Evolutionary conservation across 768 basidiomycete species (phyloP).

Genomic region (Boletus edulis): DNA sequence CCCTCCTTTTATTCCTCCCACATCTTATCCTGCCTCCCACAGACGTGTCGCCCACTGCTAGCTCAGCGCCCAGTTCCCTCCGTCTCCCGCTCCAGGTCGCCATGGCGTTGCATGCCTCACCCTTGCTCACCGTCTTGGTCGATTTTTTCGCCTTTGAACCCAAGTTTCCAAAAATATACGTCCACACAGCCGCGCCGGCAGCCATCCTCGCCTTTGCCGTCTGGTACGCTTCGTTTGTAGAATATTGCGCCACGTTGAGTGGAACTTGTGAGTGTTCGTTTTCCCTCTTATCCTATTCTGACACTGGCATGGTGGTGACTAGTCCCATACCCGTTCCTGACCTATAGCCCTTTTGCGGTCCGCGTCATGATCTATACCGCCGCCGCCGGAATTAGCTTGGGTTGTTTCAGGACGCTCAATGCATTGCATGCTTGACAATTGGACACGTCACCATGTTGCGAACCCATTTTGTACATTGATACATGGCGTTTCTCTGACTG

Average conservation of each 20-base stretch:
- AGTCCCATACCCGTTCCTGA: constrained; percentile 89
- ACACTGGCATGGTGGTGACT: neutral
- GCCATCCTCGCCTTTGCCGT: constrained; percentile 26
- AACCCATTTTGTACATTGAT: neutral
- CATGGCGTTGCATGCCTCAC: constrained; percentile 63
- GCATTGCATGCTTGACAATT: constrained; percentile 40
- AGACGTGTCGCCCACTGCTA: too few relatives aligned
- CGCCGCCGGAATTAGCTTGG: constrained; percentile 49
- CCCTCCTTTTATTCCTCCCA: constrained; percentile 49
- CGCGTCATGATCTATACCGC: constrained; percentile 61
- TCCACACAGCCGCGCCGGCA: constrained; percentile 13
- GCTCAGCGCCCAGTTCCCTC: too few relatives aligned
- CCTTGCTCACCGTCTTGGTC: constrained; percentile 52
- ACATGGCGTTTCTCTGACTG: neutral
- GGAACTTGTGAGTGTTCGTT: constrained; percentile 49
- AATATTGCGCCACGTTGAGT: constrained; percentile 62
- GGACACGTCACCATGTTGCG: too few relatives aligned
- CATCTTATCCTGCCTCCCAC: too few relatives aligned
- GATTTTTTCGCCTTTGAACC: constrained; percentile 70
- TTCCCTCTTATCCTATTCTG: too few relatives aligned
- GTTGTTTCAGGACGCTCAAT: constrained; percentile 61
- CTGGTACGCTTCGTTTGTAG: constrained; percentile 65
- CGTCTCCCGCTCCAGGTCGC: constrained; percentile 55
- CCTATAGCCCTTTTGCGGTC: constrained; percentile 47
- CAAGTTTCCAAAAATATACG: constrained; percentile 40